These are phyloP conservation scores for Eucalyptus regnans DNA, from an alignment of 345 rosid species.

Conservation along the genomic window DNA sequence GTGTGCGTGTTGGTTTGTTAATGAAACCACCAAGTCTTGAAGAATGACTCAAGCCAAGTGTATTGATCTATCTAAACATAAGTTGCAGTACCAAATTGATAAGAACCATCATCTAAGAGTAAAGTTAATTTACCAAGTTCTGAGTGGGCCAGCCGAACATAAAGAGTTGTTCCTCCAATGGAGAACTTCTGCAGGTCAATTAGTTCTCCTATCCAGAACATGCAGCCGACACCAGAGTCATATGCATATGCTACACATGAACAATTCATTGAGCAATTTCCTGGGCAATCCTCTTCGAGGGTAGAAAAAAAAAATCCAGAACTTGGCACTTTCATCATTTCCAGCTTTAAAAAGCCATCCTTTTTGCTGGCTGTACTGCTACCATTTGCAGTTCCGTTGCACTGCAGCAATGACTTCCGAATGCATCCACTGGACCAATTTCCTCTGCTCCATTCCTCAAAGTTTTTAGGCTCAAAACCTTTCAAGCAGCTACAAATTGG, in stretches of 20 bases:
- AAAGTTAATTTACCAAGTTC: slow-evolving; percentile 1
- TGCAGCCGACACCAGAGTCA: slow-evolving; percentile 4
- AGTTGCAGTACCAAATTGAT: background rate
- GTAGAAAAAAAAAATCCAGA: background rate
- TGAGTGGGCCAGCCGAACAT: background rate
- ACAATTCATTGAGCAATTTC: slow-evolving; percentile 10
- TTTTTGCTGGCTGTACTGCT: background rate
- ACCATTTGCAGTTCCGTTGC: background rate
- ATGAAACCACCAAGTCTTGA: background rate
- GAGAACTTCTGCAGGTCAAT: slow-evolving; percentile 1
- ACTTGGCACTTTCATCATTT: slow-evolving; percentile 1
- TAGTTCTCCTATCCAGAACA: background rate
- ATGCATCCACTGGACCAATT: slow-evolving; percentile 16
- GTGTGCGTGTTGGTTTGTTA: background rate
- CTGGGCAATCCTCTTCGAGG: background rate
- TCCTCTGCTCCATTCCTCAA: slow-evolving; percentile 6
- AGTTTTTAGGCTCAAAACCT: background rate
- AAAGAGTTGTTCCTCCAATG: background rate
- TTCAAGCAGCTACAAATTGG: slow-evolving; percentile 8
- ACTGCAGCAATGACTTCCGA: background rate
- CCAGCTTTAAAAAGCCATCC: slow-evolving; percentile 3
- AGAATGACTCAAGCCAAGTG: background rate
- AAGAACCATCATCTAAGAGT: background rate
- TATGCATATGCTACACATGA: slow-evolving; percentile 14
- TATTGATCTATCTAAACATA: background rate